A percentile compares a stretch with the other conserved stretches of the same genome.
Conservation (phyloP, 352 stramenopile genomes). For the Globisporangium recalcitrans region DNA sequence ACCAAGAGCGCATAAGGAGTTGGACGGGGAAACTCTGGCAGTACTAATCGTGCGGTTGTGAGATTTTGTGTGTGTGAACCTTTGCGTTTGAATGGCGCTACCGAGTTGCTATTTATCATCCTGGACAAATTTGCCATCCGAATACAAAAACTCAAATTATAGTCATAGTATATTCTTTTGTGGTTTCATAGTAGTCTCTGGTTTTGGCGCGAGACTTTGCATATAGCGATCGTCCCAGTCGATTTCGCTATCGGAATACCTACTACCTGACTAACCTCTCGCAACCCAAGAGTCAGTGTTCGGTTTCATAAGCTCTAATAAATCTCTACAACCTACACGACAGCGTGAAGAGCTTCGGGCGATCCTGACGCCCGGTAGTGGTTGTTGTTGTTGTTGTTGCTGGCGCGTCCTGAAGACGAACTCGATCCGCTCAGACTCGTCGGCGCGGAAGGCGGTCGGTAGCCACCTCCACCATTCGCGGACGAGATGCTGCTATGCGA, state of each 20-base stretch:
- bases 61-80: neutral
- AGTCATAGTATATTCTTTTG: neutral
- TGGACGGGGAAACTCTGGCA: neutral
- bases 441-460: neutral
- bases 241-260: neutral
- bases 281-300: no score
- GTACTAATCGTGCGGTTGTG: neutral
- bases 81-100: neutral
- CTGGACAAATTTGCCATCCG: neutral
- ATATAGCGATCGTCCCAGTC: neutral
- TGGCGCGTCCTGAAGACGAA: neutral
- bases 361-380: neutral
- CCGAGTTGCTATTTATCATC: neutral
- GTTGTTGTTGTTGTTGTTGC: neutral
- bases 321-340: neutral
- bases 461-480: conserved; percentile 10
- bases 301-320: conserved; percentile 1
- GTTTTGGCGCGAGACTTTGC: neutral
- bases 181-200: neutral
- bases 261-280: neutral
- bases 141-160: neutral
- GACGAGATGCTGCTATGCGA: conserved; percentile 26
- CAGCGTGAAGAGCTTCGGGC: neutral
- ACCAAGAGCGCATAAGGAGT: conserved; percentile 1
- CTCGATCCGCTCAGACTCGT: neutral